Base-by-base conservation (phyloP, 2,329 filamentous ascomycete genomes). In the Microcyclospora tardicrescens region DNA sequence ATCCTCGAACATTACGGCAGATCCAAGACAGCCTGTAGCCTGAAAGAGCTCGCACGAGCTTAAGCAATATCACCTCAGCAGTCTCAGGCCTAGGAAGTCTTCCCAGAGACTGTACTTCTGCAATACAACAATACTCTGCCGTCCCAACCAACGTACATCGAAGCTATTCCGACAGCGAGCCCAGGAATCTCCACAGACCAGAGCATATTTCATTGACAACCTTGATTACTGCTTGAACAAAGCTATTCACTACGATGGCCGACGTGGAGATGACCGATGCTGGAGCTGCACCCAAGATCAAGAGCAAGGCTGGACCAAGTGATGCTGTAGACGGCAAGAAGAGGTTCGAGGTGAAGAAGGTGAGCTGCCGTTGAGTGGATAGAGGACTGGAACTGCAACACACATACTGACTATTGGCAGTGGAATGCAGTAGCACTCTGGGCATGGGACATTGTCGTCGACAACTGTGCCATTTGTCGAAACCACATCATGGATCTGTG, bases 401-500 rank as follows among this genome's bases (percentile, higher is more conserved):
- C 24, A 31, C 8, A 10, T n/a, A 2, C 28, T 14, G n/a, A 33
- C 14, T 35, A 28, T 6, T 8, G 16, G 19, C 56, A 95, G 89
- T 98, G 91, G 91, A 96, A 96, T 55, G 91, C 91, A 0, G 91
- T 98, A 37, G 87, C 91, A 31, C 73, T 98, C 2, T 98, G 91
- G 91, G 91, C 91, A 0, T 98, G 91, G 91, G 91, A 98, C 60
- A 98, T 98, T 43, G 87, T 96, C 27, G 91, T 98, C 44, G 91
- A 98, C 66, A 98, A 98, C 73, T 98, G 91, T 61, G 91, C 91
- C 55, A 98, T 98, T 60, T 98, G 91, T 71, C 77, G 91, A 60
- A 98, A 98, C 62, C 91, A 98, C 63, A 98, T 98, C 64, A 98
- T 98, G 91, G 91, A 98, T 63, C 72, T 98, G 19, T 98, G 91